phyloP scores from a whole-genome alignment of 371 early-diverging fungal genomes.

The Syncephalastrum sp. region DNA sequence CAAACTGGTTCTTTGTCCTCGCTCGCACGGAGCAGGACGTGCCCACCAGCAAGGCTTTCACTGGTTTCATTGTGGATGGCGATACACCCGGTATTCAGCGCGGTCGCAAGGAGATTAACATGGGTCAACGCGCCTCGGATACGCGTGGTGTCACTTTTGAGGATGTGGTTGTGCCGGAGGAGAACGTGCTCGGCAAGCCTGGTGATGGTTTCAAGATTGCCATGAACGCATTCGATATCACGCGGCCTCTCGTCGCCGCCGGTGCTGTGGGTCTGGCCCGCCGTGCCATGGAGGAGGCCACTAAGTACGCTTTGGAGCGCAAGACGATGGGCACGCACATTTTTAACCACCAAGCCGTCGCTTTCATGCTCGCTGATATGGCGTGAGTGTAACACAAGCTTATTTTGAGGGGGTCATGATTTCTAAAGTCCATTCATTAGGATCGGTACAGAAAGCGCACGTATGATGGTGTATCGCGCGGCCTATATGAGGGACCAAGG shows the following conservation, averaged over 20 bases:
- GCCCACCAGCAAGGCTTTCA: slow-evolving; percentile 87
- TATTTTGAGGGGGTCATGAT: not conserved
- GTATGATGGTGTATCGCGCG: slow-evolving; percentile 83
- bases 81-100: slow-evolving; percentile 85
- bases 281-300: slow-evolving; percentile 94
- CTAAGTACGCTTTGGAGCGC: slow-evolving; percentile 86
- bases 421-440: slow-evolving; percentile 20
- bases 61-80: slow-evolving; percentile 95
- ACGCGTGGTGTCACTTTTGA: slow-evolving; percentile 95
- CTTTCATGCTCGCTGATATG: slow-evolving; percentile 98
- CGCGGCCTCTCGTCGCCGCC: slow-evolving; percentile 90
- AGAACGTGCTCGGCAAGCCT: slow-evolving; percentile 73
- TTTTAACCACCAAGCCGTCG: slow-evolving; percentile 88
- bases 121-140: slow-evolving; percentile 94
- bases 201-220: slow-evolving; percentile 95
- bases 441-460: slow-evolving; percentile 82
- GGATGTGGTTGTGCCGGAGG: slow-evolving; percentile 91
- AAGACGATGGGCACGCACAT: slow-evolving; percentile 96
- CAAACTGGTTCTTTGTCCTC: slow-evolving; percentile 98
- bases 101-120: slow-evolving; percentile 96
- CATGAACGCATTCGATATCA: slow-evolving; percentile 97
- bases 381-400: slow-evolving; percentile 42
- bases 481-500: slow-evolving; percentile 88
- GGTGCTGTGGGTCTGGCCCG: slow-evolving; percentile 92
- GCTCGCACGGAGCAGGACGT: slow-evolving; percentile 85